Percentiles rank a stretch among this genome's conserved stretches.
Evolutionary conservation across 345 rosid species (phyloP).

Genomic region (Kernera saxatilis): DNA sequence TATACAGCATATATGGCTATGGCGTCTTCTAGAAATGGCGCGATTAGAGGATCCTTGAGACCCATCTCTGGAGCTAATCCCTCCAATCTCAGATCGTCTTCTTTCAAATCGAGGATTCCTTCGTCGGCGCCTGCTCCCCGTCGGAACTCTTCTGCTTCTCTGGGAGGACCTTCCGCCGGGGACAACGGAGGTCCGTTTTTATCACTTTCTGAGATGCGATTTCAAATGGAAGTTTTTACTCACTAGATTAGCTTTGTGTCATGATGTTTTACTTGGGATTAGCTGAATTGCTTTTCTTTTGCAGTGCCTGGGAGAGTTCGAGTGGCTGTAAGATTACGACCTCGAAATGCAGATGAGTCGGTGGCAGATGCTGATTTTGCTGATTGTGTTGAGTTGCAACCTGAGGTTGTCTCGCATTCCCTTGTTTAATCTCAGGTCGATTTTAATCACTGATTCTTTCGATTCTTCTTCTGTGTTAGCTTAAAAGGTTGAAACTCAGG

Average conservation of each 20-base stretch:
- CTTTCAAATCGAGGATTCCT: constrained; percentile 66
- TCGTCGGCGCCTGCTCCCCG: constrained; percentile 51
- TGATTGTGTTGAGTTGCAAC: constrained; percentile 93
- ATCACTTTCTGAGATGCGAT: background rate
- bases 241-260: too few relatives aligned
- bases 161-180: constrained; percentile 22
- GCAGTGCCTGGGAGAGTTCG: constrained; percentile 94
- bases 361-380: constrained; percentile 96
- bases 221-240: background rate
- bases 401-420: constrained; percentile 52
- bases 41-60: constrained; percentile 38
- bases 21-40: constrained; percentile 70
- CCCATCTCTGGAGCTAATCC: constrained; percentile 34
- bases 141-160: constrained; percentile 57
- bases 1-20: constrained; percentile 15
- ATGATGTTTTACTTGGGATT: too few relatives aligned
- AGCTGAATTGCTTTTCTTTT: too few relatives aligned
- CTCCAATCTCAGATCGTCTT: constrained; percentile 56
- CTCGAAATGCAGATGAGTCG: constrained; percentile 80
- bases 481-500: constrained; percentile 91
- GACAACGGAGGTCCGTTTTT: constrained; percentile 59
- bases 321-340: constrained; percentile 92
- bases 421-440: background rate
- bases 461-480: constrained; percentile 35
- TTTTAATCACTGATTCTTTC: background rate